Percentiles rank a stretch among this genome's conserved stretches.
Conservation (phyloP, 495 filamentous ascomycete species). For the Talaromyces proteolyticus region DNA sequence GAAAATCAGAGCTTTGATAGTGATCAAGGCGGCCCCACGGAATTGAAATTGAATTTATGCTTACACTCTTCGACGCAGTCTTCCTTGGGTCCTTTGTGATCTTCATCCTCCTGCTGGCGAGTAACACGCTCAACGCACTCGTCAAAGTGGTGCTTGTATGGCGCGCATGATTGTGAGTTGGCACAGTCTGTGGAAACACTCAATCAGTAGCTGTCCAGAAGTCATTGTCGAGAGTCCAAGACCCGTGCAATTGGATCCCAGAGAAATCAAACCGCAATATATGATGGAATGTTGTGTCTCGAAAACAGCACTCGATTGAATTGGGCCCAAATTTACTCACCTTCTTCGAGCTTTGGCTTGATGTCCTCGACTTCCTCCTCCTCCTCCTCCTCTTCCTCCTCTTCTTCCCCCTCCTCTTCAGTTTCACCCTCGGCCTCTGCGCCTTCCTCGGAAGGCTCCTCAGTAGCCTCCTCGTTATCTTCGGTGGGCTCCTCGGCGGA, state of each 20-base stretch:
- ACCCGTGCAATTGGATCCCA: neutral
- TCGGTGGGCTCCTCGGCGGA: conserved; percentile 25
- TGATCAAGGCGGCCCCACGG: too few species aligned
- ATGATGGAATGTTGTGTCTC: too few species aligned
- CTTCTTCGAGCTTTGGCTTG: conserved; percentile 85
- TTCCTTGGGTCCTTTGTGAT: conserved; percentile 63
- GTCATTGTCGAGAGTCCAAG: neutral
- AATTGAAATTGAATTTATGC: too few species aligned
- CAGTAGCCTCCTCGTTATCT: conserved; percentile 43
- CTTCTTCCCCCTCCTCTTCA: conserved; percentile 40
- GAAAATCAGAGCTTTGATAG: too few species aligned
- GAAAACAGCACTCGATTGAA: neutral
- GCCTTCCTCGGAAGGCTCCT: conserved; percentile 38
- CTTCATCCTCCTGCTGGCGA: conserved; percentile 57
- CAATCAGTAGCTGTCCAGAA: too few species aligned
- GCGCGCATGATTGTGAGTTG: conserved; percentile 74
- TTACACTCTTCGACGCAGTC: conserved; percentile 99
- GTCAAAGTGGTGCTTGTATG: conserved; percentile 94
- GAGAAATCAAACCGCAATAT: too few species aligned
- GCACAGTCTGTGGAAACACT: conserved; percentile 65
- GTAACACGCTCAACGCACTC: conserved; percentile 95
- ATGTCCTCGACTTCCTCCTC: conserved; percentile 85
- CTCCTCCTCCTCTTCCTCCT: conserved; percentile 69
- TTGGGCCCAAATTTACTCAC: conserved; percentile 59
- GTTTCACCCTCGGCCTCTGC: conserved; percentile 39